These are phyloP conservation scores for Hypoxylon sp. DNA, from an alignment of 2,329 filamentous ascomycete genomes.

Conservation along the genomic window DNA sequence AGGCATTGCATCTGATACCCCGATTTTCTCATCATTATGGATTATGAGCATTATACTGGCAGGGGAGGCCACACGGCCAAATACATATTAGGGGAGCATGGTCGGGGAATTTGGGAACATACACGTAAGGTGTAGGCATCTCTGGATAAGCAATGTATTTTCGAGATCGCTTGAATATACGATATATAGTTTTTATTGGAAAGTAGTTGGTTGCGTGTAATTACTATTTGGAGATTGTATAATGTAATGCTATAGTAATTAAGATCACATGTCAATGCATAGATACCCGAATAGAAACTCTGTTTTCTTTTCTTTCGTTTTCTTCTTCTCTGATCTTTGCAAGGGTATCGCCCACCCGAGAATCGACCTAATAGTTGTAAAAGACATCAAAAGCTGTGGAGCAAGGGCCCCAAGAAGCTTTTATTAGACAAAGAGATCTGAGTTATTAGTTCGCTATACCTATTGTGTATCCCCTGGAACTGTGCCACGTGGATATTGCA, in stretches of 20 bases:
- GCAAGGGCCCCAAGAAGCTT: not conserved
- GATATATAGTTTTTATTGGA: not conserved
- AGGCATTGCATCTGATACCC: constrained; percentile 48
- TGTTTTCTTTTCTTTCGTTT: no score
- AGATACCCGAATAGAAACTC: no score
- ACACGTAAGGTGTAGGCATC: not conserved
- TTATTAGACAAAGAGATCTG: not conserved
- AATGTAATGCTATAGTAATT: no score
- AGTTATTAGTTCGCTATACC: not conserved
- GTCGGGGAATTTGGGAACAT: not conserved
- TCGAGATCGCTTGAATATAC: not conserved
- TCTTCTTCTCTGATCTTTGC: constrained; percentile 19
- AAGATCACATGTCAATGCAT: no score
- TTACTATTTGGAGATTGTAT: no score
- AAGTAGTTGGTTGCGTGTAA: not conserved
- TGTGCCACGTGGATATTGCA: not conserved
- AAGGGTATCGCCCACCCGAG: constrained; percentile 12
- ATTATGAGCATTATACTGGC: constrained; percentile 7
- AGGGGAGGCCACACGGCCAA: not conserved
- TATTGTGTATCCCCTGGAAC: not conserved
- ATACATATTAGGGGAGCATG: not conserved
- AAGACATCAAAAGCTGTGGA: constrained; percentile 1
- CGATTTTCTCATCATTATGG: constrained; percentile 14
- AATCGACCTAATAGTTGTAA: constrained; percentile 24
- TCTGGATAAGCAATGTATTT: not conserved